Conservation (phyloP, 805 yeast genomes). For the Candida caryicola region DNA sequence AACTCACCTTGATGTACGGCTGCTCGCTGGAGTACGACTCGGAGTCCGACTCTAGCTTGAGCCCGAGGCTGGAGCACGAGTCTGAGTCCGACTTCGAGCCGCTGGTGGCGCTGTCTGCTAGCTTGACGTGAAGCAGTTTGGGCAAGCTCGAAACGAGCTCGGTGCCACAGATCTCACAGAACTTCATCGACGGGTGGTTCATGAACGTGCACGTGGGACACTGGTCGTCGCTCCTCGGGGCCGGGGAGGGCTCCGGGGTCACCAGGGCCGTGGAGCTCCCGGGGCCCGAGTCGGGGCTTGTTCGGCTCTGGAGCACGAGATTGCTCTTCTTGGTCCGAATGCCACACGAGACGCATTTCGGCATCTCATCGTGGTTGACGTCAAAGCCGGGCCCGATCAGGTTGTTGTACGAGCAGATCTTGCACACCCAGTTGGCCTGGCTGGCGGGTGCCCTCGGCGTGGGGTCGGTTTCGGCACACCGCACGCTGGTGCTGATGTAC, state of each 20-base stretch:
- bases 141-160: constrained; percentile 17
- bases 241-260: constrained; percentile 1
- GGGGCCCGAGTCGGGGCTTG: background rate
- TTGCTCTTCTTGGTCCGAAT: constrained; percentile 22
- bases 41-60: constrained; percentile 25
- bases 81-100: background rate
- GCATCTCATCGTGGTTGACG: constrained; percentile 19
- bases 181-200: constrained; percentile 73
- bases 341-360: constrained; percentile 42
- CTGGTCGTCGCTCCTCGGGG: constrained; percentile 28
- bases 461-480: no score
- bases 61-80: constrained; percentile 10
- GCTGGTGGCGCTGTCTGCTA: background rate
- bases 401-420: constrained; percentile 81
- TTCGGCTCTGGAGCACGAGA: background rate
- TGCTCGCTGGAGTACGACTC: constrained; percentile 33
- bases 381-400: constrained; percentile 19
- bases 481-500: constrained; percentile 11
- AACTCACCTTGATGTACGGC: constrained; percentile 64
- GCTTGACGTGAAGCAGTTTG: constrained; percentile 4
- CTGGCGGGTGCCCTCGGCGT: background rate
- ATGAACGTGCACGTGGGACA: constrained; percentile 70
- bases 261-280: constrained; percentile 4
- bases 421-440: constrained; percentile 65
- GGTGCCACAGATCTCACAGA: constrained; percentile 88